Evolutionary conservation across 2,329 filamentous ascomycete genomes (phyloP), one percentile per base, ranked within the genome.

Genomic region (Fusarium torulosum): DNA sequence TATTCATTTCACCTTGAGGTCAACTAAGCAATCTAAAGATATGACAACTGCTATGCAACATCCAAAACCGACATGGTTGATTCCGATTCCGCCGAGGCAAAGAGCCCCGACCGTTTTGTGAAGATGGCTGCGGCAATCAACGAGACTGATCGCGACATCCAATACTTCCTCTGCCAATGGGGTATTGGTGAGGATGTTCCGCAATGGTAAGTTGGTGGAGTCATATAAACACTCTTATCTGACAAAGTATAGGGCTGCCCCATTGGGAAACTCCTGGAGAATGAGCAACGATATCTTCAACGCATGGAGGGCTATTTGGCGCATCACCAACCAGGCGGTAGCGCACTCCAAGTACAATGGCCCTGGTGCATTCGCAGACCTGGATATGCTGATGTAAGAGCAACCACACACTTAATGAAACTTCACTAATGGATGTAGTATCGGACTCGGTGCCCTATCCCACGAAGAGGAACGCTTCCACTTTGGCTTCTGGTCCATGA

Each of bases 251-350:
- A 78, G 77, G 77, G 82, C 83, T 1, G 77, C 82, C 3, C 72
- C 73, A 1, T 75, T 85, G 4, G 82, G 82, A 2, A 81, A 84
- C 43, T 78, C 79, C 0, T 85, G 83, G 79, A 76, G 84, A 41
- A 85, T 86, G 57, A 83, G 82, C 53, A 86, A 86, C 60, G 84
- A 86, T 63, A 85, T 86, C 51, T 83, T 81, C 54, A 82, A 83
- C 38, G 76, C 76, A 15, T 86, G 84, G 84, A 76, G 80, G 21
- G 81, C 79, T 35, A 81, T 86, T 43, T 85, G 81, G 78, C 79
- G 84, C 1, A 85, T 84, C 15, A 77, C 82, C 14, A 86, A 86
- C 63, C 82, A 86, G 58, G 82, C 80, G 3, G 81, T 83, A 0
- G 83, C 83, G 2, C 82, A 83, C 54, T 78, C 79, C 8, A 76